Conservation (phyloP, 495 filamentous ascomycete genomes). For the Pyronema domesticum region DNA sequence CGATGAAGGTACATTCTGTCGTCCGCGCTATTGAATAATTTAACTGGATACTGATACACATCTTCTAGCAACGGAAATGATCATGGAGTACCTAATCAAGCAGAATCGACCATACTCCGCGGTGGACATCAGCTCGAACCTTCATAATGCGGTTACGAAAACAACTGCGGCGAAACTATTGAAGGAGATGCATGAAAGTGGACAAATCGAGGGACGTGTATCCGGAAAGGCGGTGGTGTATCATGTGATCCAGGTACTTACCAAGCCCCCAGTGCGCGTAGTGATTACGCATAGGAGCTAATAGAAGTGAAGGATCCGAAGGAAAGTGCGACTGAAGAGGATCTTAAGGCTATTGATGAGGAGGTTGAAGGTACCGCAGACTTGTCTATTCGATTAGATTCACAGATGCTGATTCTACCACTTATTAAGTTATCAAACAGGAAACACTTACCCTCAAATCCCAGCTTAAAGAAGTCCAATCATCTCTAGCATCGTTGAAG, state of each 20-base stretch:
- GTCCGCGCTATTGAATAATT: not conserved
- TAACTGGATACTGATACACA: not conserved
- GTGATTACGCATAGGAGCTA: not conserved
- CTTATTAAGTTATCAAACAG: conserved; percentile 12
- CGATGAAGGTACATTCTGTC: conserved; percentile 18
- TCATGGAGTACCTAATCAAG: conserved; percentile 22
- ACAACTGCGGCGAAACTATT: conserved; percentile 18
- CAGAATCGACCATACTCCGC: conserved; percentile 25
- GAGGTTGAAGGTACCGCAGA: conserved; percentile 12
- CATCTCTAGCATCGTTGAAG: conserved; percentile 15
- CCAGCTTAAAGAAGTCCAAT: conserved; percentile 18
- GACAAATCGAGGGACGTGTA: conserved; percentile 20
- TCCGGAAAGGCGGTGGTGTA: conserved; percentile 24
- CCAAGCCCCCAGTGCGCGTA: not conserved
- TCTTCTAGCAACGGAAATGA: conserved; percentile 18
- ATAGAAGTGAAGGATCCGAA: conserved; percentile 16
- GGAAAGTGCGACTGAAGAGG: conserved; percentile 17
- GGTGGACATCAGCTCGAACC: conserved; percentile 21
- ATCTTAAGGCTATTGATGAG: conserved; percentile 19
- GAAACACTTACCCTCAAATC: conserved; percentile 14
- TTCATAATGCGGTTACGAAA: conserved; percentile 25
- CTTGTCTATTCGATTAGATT: not conserved
- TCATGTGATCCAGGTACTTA: conserved; percentile 18
- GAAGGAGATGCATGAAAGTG: conserved; percentile 21
- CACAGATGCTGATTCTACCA: not conserved